Evolutionary conservation across 2,329 filamentous ascomycete genomes (phyloP).

Genomic region (Bertia moriformis): DNA sequence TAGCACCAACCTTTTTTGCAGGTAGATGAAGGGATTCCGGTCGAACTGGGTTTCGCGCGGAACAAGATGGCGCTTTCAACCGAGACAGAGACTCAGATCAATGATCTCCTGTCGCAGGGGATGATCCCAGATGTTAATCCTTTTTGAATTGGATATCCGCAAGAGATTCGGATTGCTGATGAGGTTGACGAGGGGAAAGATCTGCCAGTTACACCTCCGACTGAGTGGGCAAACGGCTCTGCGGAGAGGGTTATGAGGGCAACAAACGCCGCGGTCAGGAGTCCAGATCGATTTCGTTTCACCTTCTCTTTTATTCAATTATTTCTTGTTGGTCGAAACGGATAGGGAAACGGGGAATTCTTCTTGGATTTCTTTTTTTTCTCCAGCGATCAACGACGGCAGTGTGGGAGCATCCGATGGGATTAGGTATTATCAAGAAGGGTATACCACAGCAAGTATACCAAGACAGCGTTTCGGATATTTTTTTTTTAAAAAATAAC

Average conservation of each 20-base stretch:
- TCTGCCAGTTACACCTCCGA: background rate
- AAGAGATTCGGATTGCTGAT: background rate
- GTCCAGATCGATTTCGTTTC: background rate
- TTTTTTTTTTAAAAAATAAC: too few relatives aligned
- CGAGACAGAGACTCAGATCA: conserved; percentile 1
- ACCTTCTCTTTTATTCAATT: background rate
- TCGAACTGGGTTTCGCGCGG: background rate
- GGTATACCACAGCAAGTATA: too few relatives aligned
- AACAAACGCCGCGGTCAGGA: background rate
- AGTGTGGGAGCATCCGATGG: background rate
- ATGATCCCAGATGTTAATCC: too few relatives aligned
- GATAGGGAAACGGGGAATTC: background rate
- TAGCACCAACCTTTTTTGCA: conserved; percentile 4
- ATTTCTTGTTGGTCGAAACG: background rate
- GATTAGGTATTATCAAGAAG: too few relatives aligned
- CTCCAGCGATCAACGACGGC: background rate
- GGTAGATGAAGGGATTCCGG: background rate
- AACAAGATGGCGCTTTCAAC: background rate
- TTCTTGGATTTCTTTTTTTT: background rate
- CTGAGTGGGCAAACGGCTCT: background rate
- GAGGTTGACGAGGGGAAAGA: background rate
- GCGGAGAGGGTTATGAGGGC: background rate
- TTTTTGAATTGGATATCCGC: too few relatives aligned
- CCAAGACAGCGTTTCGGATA: too few relatives aligned
- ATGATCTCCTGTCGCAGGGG: background rate